Conservation (phyloP, 371 early-diverging fungal genomes). For the Circinella umbellata region DNA sequence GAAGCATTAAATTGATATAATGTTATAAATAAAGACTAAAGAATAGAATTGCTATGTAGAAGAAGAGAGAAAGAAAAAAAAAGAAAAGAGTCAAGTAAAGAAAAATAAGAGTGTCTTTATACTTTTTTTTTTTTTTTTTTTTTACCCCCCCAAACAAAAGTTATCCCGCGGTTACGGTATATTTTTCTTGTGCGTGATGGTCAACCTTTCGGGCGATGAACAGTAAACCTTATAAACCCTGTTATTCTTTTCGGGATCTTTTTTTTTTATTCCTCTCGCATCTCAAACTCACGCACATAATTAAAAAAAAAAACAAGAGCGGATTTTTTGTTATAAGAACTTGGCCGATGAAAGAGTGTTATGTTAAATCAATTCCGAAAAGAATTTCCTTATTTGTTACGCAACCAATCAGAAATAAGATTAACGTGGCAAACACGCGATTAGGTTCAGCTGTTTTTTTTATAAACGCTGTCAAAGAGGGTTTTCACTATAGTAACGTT, state of each 20-base stretch:
- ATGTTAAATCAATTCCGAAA: constrained; percentile 4
- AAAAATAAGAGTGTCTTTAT: background rate
- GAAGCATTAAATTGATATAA: constrained; percentile 2
- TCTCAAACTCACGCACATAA: too few species aligned
- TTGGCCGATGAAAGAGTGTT: background rate
- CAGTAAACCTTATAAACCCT: constrained; percentile 2
- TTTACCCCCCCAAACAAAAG: background rate
- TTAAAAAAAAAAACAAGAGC: too few species aligned
- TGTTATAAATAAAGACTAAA: background rate
- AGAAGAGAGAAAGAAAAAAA: background rate
- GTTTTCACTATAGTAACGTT: background rate
- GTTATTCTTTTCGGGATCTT: background rate
- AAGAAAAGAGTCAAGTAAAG: background rate
- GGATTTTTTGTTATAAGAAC: too few species aligned
- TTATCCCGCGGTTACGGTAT: constrained; percentile 6
- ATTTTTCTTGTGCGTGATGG: too few species aligned
- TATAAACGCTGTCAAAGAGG: background rate
- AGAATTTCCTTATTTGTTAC: constrained; percentile 7
- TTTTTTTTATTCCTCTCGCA: too few species aligned
- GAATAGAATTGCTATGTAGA: background rate
- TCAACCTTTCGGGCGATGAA: background rate
- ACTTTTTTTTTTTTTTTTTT: background rate
- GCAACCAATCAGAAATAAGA: constrained; percentile 2
- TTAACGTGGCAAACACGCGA: background rate
- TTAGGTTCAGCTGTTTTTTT: background rate